These are phyloP conservation scores for Ogataea dorogensis DNA, from an alignment of 805 yeast genomes.

Conservation along the genomic window DNA sequence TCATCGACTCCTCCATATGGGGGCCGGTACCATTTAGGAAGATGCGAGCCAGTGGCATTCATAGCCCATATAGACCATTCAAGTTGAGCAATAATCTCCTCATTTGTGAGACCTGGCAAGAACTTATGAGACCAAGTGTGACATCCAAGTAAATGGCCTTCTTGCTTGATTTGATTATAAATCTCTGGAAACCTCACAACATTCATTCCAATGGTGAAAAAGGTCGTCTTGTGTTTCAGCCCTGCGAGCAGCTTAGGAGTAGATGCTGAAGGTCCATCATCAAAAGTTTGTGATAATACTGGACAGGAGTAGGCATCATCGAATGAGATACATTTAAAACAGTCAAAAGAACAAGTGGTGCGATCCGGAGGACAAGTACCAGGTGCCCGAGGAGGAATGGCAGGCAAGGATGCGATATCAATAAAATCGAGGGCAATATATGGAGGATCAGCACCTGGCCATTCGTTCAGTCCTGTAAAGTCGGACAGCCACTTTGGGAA, in stretches of 20 bases:
- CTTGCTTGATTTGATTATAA: conserved; percentile 50
- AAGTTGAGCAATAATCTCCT: conserved; percentile 81
- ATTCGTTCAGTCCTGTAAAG: conserved; percentile 66
- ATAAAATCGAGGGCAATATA: conserved; percentile 78
- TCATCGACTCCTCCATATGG: conserved; percentile 96
- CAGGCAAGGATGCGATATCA: conserved; percentile 53
- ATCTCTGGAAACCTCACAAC: conserved; percentile 75
- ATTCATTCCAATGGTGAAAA: conserved; percentile 82
- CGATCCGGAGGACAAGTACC: conserved; percentile 59
- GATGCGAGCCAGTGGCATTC: conserved; percentile 86
- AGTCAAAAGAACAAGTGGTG: conserved; percentile 78
- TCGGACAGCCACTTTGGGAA: conserved; percentile 80
- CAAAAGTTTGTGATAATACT: conserved; percentile 80
- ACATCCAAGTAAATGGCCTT: conserved; percentile 79
- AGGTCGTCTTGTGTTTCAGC: conserved; percentile 62
- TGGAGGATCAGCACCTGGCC: conserved; percentile 92
- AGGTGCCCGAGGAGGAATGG: conserved; percentile 45
- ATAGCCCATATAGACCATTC: conserved; percentile 98
- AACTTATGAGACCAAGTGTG: conserved; percentile 94
- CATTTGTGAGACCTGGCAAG: conserved; percentile 74
- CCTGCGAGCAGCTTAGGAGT: conserved; percentile 59
- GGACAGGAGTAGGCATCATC: conserved; percentile 81
- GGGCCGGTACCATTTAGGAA: conserved; percentile 93
- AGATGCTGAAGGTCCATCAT: conserved; percentile 86
- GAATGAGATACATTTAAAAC: conserved; percentile 69